Base-by-base conservation (phyloP, 495 filamentous ascomycete species). In the Aspergillus biplanus region DNA sequence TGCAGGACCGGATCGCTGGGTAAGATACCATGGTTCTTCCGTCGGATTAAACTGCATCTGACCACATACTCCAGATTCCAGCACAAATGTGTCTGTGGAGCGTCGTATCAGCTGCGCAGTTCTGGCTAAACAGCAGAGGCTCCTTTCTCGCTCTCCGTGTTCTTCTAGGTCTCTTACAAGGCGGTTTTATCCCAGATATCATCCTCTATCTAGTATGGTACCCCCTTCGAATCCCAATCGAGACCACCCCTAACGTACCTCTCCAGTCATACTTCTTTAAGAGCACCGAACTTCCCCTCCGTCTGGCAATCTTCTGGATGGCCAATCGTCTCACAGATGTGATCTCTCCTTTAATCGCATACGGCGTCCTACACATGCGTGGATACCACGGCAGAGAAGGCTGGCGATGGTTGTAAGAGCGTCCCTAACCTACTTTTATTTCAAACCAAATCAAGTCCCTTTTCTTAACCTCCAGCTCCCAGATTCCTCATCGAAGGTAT, bases 301-400 rank as follows among this genome's bases (percentile, higher is more conserved):
- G 87, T 0, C 77, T 90, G 9, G 78, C 75, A 33, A 80, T 81
- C 54, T 90, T 90, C 68, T 92, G 89, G 88, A 46, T 85, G 83
- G 74, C 85, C 65, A 80, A 85, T 67, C 79, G 74, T 13, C 67
- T 84, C 15, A 82, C 87, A 0, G 69, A 59, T 44, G 73, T 83
- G 21, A 56, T 81, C 37, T 75, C 78, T 5, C 74, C 72, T 4
- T 77, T 83, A 4, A 68, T 84, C 6, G 81, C 80, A 32, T 83
- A 77, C 62, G 81, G 76, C 3, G 65, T 84, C 7, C 71, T 80
- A 11, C 82, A 83, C 57, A 69, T 85, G 65, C 66, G 72, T 11
- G 72, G 75, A 7, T 65, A 74, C 5, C 61, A 67, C n/a, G 73
- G 73, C 9, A 65, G 62, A 27, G 68, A 63, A 7, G 75, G 75